Percentiles rank a stretch among this genome's conserved stretches.
Conservation (phyloP, 2,329 filamentous ascomycete species). For the Byssochlamys sp. region DNA sequence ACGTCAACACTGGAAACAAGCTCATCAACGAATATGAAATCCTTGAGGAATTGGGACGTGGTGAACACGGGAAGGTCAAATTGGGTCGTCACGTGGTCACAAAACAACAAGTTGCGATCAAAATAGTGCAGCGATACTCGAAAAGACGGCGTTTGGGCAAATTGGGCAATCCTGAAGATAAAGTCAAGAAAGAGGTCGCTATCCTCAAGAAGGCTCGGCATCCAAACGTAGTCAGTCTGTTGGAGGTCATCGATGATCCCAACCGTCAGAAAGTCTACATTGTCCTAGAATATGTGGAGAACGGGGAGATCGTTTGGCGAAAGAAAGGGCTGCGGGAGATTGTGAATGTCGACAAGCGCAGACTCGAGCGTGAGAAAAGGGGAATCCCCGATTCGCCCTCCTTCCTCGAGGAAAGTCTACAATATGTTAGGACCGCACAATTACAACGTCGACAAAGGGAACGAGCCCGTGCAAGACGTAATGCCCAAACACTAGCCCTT, state of each 20-base stretch:
- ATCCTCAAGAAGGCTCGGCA: conserved; percentile 97
- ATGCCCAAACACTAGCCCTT: conserved; percentile 48
- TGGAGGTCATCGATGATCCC: conserved; percentile 96
- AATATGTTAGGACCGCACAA: conserved; percentile 31
- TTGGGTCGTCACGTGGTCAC: conserved; percentile 71
- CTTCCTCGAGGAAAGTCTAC: conserved; percentile 35
- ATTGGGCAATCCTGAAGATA: conserved; percentile 56
- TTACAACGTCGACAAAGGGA: conserved; percentile 38
- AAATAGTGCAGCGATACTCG: conserved; percentile 93
- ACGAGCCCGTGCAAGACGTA: conserved; percentile 51
- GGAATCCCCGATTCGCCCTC: conserved; percentile 62
- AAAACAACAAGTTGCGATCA: conserved; percentile 80
- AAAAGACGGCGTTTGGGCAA: conserved; percentile 84
- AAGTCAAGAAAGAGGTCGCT: conserved; percentile 88
- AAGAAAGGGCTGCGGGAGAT: conserved; percentile 78
- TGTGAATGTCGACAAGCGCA: conserved; percentile 68
- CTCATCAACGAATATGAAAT: conserved; percentile 97
- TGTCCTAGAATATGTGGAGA: conserved; percentile 86
- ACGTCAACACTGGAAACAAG: conserved; percentile 82
- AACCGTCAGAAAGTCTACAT: conserved; percentile 97
- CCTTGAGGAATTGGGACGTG: conserved; percentile 87
- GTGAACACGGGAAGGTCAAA: conserved; percentile 96
- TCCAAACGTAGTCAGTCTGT: conserved; percentile 86
- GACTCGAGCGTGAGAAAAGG: conserved; percentile 64
- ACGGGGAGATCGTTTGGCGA: conserved; percentile 89